These are phyloP conservation scores for Sphaerostilbella broomeana DNA, from an alignment of 2,329 filamentous ascomycete genomes.

Conservation along the genomic window DNA sequence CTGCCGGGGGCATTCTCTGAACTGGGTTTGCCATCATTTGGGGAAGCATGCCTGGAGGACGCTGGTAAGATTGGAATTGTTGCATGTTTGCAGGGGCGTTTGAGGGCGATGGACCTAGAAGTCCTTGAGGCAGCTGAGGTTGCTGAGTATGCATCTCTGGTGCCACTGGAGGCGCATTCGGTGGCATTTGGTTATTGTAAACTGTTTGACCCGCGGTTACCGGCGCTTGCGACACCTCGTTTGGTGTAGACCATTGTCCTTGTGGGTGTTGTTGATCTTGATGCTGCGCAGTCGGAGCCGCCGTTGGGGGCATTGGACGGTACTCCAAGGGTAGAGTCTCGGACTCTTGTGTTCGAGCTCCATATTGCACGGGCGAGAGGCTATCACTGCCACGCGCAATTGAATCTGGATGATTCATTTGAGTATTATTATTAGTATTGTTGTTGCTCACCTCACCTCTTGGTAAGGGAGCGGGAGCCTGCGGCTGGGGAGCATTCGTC, in stretches of 20 bases:
- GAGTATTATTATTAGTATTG: not conserved
- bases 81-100: no score
- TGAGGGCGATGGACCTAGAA: no score
- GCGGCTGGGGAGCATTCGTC: not conserved
- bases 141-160: not conserved
- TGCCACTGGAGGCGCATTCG: not conserved
- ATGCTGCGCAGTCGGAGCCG: not conserved
- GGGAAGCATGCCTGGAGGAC: conserved; percentile 6
- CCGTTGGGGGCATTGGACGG: not conserved
- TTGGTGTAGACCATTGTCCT: not conserved
- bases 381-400: no score
- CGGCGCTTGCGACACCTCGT: no score
- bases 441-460: no score
- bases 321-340: no score
- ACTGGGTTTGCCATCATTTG: conserved; percentile 30
- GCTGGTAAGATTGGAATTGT: not conserved
- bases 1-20: conserved; percentile 36
- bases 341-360: no score
- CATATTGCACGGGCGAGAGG: no score
- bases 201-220: no score
- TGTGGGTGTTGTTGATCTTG: not conserved
- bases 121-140: not conserved
- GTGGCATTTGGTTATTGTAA: no score
- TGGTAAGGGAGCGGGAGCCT: no score
- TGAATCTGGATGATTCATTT: not conserved